Evolutionary conservation across 108 stramenopile genomes (phyloP), one percentile per base, ranked within the genome.

Genomic region (Pelagomonas calceolata): DNA sequence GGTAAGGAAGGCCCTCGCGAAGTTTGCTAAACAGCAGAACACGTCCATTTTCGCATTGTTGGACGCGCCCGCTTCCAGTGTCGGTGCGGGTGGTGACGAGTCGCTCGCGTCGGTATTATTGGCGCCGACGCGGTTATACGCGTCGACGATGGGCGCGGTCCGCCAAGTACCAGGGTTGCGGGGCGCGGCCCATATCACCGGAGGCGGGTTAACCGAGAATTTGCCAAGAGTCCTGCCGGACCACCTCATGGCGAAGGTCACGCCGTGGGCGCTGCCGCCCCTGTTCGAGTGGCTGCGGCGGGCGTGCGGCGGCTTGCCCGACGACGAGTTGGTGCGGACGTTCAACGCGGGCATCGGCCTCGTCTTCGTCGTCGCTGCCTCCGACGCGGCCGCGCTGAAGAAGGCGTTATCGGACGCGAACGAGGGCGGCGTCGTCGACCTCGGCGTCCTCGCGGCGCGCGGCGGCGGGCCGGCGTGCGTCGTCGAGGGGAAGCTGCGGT

Each of bases 271-370:
- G 21, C 85, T 92, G 31, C 93, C 94, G 35, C 77, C 76, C 72
- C 92, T 96, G 21, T 98, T 98, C 80, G 84, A 86, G 73, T 98
- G 97, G 97, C 87, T 98, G 85, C 85, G 91, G 80, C 73, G 79
- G 69, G 86, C 84, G 10, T 90, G 91, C 75, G 91, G 94, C 18
- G 32, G 44, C 68, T 73, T 96, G 26, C 89, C 89, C 64, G 94
- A 95, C 76, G 81, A 69, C 17, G 95, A 95, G 78, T 90, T 98
- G 90, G 81, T 96, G 17, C 84, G 93, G 66, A 96, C 97, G n/a
- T 94, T 98, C 81, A 98, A 98, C 75, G 90, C 88, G 76, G 97
- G 97, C 35, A 78, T 98, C 69, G 97, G 97, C 63, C 94, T 98
- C 92, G 94, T 96, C 18, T 79, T 98, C 31, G 92, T 98, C 60